Evolutionary conservation across 768 basidiomycete species (phyloP).

Genomic region (Cystobasidium onofrii): DNA sequence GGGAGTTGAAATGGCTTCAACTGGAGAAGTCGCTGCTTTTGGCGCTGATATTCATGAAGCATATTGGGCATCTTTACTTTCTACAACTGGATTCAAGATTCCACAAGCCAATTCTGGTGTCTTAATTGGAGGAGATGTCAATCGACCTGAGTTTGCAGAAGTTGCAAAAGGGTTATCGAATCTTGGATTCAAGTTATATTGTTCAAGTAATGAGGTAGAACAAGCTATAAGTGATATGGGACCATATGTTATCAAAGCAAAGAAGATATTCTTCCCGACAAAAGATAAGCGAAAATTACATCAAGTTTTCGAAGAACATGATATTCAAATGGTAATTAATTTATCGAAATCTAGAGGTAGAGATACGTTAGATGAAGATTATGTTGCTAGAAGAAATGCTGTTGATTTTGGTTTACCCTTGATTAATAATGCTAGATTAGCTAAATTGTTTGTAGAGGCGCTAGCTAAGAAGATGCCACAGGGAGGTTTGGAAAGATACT

Average conservation of each 20-base stretch:
- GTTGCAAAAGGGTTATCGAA: slow-evolving; percentile 72
- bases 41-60: slow-evolving; percentile 90
- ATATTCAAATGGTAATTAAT: slow-evolving; percentile 91
- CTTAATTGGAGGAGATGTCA: slow-evolving; percentile 81
- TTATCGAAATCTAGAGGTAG: slow-evolving; percentile 69
- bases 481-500: slow-evolving; percentile 68
- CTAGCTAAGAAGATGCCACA: slow-evolving; percentile 66
- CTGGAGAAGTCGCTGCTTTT: slow-evolving; percentile 94
- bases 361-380: slow-evolving; percentile 57
- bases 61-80: slow-evolving; percentile 88
- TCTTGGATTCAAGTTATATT: slow-evolving; percentile 92
- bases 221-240: slow-evolving; percentile 63
- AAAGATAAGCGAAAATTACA: slow-evolving; percentile 91
- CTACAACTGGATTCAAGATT: slow-evolving; percentile 89
- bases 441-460: slow-evolving; percentile 81
- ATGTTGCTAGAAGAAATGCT: slow-evolving; percentile 58
- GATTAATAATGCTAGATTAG: slow-evolving; percentile 80
- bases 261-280: slow-evolving; percentile 91
- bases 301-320: slow-evolving; percentile 81
- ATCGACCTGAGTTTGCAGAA: slow-evolving; percentile 72
- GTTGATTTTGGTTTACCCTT: slow-evolving; percentile 91
- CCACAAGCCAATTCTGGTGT: slow-evolving; percentile 69
- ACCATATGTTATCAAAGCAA: slow-evolving; percentile 57
- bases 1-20: slow-evolving; percentile 77
- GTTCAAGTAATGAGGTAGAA: slow-evolving; percentile 70